Percentiles rank a stretch among this genome's conserved stretches.
Conservation (phyloP, 1,284 basidiomycete species). For the Ceratobasidium sp. region DNA sequence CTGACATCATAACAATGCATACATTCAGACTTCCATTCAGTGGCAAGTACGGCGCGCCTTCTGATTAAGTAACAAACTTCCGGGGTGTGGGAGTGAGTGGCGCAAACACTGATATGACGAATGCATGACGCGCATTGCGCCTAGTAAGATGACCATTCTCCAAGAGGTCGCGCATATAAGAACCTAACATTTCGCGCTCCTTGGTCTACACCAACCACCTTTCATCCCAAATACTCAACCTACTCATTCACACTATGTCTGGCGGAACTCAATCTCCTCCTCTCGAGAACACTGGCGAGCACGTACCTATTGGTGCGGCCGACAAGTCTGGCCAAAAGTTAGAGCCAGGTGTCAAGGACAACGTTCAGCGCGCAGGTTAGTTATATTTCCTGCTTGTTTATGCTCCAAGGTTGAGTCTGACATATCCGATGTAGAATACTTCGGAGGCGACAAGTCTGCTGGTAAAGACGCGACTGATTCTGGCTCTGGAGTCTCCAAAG, state of each 20-base stretch:
- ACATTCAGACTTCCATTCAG: too few species aligned
- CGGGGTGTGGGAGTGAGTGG: slow-evolving; percentile 13
- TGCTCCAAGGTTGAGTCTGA: neutral
- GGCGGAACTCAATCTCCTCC: slow-evolving; percentile 64
- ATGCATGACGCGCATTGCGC: slow-evolving; percentile 28
- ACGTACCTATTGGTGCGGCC: slow-evolving; percentile 64
- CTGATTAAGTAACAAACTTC: slow-evolving; percentile 28
- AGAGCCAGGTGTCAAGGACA: slow-evolving; percentile 57
- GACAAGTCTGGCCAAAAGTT: slow-evolving; percentile 54
- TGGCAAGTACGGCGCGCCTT: slow-evolving; percentile 19
- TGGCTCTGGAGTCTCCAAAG: slow-evolving; percentile 5
- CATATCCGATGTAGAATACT: slow-evolving; percentile 20
- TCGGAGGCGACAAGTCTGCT: slow-evolving; percentile 21
- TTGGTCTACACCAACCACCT: slow-evolving; percentile 6
- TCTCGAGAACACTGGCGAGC: slow-evolving; percentile 63
- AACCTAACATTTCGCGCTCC: neutral
- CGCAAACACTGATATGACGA: slow-evolving; percentile 21
- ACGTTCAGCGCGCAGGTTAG: slow-evolving; percentile 59
- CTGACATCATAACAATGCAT: slow-evolving; percentile 40
- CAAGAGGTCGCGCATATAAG: slow-evolving; percentile 27
- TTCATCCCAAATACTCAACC: slow-evolving; percentile 12
- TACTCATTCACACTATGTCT: slow-evolving; percentile 29
- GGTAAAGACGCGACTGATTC: neutral
- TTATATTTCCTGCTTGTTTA: neutral
- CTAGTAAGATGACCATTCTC: neutral